These are phyloP conservation scores for Coemansia sp. DNA, from an alignment of 192 early-diverging fungal genomes.

Conservation along the genomic window DNA sequence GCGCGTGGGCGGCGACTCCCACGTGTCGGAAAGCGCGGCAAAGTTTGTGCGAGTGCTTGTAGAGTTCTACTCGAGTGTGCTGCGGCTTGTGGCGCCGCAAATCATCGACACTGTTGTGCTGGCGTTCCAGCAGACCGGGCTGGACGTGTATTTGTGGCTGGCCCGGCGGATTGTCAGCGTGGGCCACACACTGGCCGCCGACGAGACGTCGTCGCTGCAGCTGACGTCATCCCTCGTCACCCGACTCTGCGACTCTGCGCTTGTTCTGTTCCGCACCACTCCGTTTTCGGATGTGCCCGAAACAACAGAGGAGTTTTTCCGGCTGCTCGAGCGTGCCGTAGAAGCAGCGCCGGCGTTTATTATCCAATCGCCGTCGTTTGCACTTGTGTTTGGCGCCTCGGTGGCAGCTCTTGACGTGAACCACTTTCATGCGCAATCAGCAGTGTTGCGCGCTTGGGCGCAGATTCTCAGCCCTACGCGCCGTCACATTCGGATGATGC, in stretches of 20 bases:
- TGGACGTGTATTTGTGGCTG: conserved; percentile 81
- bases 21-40: conserved; percentile 42
- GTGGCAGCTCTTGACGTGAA: conserved; percentile 43
- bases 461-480: conserved; percentile 49
- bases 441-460: conserved; percentile 32
- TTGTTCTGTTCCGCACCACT: conserved; percentile 58
- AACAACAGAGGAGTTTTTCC: conserved; percentile 51
- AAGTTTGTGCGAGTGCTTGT: conserved; percentile 45
- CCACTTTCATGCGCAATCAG: conserved; percentile 43
- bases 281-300: conserved; percentile 47
- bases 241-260: conserved; percentile 64
- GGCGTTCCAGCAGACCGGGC: conserved; percentile 67
- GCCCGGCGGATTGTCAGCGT: conserved; percentile 64
- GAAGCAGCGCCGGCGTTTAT: conserved; percentile 38
- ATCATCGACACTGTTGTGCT: conserved; percentile 58
- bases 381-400: conserved; percentile 32
- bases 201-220: conserved; percentile 36
- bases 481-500: conserved; percentile 45
- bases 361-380: conserved; percentile 23
- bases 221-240: conserved; percentile 62
- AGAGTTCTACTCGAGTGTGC: conserved; percentile 29
- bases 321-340: conserved; percentile 38
- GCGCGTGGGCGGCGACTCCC: conserved; percentile 22
- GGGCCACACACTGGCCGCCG: conserved; percentile 59
- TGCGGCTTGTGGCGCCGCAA: conserved; percentile 27